Evolutionary conservation across 257 asterid species (phyloP), one percentile per base, ranked within the genome.

Genomic region (Nicotiana benthamiana): DNA sequence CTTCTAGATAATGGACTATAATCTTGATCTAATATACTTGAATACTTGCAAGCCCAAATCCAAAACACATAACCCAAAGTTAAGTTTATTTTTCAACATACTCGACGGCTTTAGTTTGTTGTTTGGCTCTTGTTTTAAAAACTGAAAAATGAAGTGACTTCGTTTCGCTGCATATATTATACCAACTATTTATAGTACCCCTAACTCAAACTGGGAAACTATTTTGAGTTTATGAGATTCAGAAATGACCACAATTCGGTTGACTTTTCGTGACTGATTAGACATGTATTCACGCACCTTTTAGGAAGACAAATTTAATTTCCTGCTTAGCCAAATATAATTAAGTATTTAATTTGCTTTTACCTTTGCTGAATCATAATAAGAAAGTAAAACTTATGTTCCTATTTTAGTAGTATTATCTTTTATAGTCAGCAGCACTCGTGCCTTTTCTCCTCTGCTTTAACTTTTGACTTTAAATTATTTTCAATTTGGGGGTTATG

Each of bases 231-330:
- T 56, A 64, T 51, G 68, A 43, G 60, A 66, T 80, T 79, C 46
- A 83, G 24, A 80, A 79, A 83, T 83, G 86, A 78, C 81, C 52
- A 83, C 89, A 91, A 82, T 87, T 89, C 72, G 91, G 95, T 93
- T 93, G 97, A 93, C 97, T 90, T 93, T 82, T 83, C 2, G 26
- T 65, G 53, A 79, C 27, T 90, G 93, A 89, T 84, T 83, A 83
- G 94, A 91, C 95, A 77, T 36, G 61, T 72, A 40, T 10, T 40
- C 28, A 82, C 81, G 3, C 77, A 43, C 91, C 83, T 86, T 63
- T 85, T 82, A 24, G 17, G 79, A 82, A 85, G 90, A 82, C 83
- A 84, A 88, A 90, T 88, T 87, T 85, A 88, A 90, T 88, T 86
- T 85, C 64, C 40, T 62, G 63, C 83, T 81, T 81, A 57, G 79